These are phyloP conservation scores for Leishmania lainsoni DNA, from an alignment of 208 protist genomes.

Conservation along the genomic window DNA sequence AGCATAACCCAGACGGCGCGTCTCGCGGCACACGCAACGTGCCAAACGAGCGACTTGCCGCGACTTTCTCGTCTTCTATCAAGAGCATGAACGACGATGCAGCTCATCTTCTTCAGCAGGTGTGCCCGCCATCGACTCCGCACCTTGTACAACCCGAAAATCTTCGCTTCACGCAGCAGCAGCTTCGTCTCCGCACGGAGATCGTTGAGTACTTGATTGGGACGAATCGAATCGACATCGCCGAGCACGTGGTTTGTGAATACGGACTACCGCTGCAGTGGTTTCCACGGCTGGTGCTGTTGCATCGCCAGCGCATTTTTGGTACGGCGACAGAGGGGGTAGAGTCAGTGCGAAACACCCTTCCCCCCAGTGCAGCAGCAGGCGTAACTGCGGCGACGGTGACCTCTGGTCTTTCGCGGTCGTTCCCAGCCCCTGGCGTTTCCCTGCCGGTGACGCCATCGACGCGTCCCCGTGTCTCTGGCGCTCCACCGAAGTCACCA, in stretches of 20 bases:
- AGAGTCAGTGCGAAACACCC: background rate
- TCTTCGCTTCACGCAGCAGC: slow-evolving; percentile 41
- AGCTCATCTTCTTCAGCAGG: slow-evolving; percentile 34
- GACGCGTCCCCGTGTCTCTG: slow-evolving; percentile 9
- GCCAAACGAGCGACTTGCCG: background rate
- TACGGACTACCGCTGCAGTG: slow-evolving; percentile 75
- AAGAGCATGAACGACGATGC: slow-evolving; percentile 19
- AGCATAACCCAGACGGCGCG: background rate
- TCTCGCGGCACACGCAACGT: background rate
- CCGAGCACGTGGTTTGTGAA: slow-evolving; percentile 52
- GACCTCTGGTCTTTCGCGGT: background rate
- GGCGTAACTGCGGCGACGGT: background rate
- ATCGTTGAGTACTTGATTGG: slow-evolving; percentile 83
- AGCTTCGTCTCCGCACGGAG: slow-evolving; percentile 69
- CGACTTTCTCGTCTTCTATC: background rate
- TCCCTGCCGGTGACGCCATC: slow-evolving; percentile 27
- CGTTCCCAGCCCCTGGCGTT: slow-evolving; percentile 9
- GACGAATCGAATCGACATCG: slow-evolving; percentile 60
- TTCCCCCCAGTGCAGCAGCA: background rate
- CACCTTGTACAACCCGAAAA: slow-evolving; percentile 57
- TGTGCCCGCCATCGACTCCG: slow-evolving; percentile 62
- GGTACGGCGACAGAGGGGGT: background rate
- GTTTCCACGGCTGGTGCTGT: slow-evolving; percentile 65
- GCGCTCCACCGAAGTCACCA: slow-evolving; percentile 20
- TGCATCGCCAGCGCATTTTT: slow-evolving; percentile 23